Evolutionary conservation across 768 basidiomycete genomes (phyloP), one percentile per base, ranked within the genome.

Genomic region (Hygrocybe coccinea): DNA sequence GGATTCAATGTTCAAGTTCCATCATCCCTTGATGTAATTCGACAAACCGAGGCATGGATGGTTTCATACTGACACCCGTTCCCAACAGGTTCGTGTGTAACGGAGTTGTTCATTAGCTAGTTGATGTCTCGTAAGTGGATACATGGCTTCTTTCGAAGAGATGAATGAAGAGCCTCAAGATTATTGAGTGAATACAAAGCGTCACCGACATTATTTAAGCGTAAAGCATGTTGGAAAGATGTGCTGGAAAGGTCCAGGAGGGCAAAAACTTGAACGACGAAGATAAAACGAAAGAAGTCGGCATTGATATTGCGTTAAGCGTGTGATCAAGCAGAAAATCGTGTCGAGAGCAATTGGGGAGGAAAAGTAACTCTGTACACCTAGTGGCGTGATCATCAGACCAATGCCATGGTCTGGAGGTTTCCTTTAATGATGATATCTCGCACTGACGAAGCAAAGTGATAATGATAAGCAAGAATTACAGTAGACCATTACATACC

Each of bases 351-450:
- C 4, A 53, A 55, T 29, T 29, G 4, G 29, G 8, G 3, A n/a
- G 29, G 29, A 8, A 29, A 29, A 29, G 29, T 29, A 29, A 29
- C 29, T 3, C 8, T n/a, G n/a, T 29, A 29, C 29, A 8, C 29
- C 8, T 8, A 29, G 29, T 29, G 29, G 29, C 29, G 3, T 29
- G 29, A 29, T 29, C 29, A 59, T 73, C 60, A 79, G 55, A 82
- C 76, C 24, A 83, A 76, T 60, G 74, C 73, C 72, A 86, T 79
- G 60, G 75, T 80, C 65, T 76, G 81, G 52, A 87, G 76, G 67
- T 86, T 85, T 55, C 76, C 72, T 64, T 81, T 81, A 67, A 87
- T 79, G 60, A 87, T 84, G 63, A 85, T 84, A 63, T 86, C 85
- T 61, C 84, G 82, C 33, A 87, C 86, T 87, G 21, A 41, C 22